phyloP scores from a whole-genome alignment of 2,329 filamentous ascomycete species.

The Botrytis byssoidea region DNA sequence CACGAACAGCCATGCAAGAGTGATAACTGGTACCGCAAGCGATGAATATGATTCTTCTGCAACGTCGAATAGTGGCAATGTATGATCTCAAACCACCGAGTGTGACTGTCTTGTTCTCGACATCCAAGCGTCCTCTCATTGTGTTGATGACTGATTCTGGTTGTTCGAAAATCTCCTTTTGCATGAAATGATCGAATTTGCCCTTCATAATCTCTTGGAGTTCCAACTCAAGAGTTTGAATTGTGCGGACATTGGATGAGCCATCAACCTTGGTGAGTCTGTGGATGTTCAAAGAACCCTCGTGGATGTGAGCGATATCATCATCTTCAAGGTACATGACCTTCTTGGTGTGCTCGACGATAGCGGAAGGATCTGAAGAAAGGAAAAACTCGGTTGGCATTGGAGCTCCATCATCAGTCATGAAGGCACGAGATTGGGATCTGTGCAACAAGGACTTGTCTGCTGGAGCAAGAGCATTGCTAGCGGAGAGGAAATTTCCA shows the following conservation, averaged over 20 bases:
- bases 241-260: constrained; percentile 93
- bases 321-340: constrained; percentile 99
- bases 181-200: constrained; percentile 99
- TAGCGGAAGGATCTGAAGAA: constrained; percentile 95
- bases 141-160: constrained; percentile 99
- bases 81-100: constrained; percentile 95
- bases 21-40: constrained; percentile 98
- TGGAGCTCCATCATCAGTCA: constrained; percentile 96
- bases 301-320: constrained; percentile 99
- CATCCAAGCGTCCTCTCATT: constrained; percentile 97
- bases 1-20: constrained; percentile 98
- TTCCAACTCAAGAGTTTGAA: constrained; percentile 98
- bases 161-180: constrained; percentile 99
- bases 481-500: constrained; percentile 64
- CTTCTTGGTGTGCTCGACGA: constrained; percentile 99
- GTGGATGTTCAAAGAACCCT: constrained; percentile 98
- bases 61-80: constrained; percentile 93
- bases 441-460: constrained; percentile 98
- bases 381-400: constrained; percentile 99
- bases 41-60: constrained; percentile 97
- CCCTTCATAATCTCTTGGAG: constrained; percentile 99
- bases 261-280: constrained; percentile 95
- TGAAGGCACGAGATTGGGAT: constrained; percentile 97
- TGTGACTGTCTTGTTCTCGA: constrained; percentile 90
- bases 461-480: constrained; percentile 75